These are phyloP conservation scores for Allodekkera sacchari DNA, from an alignment of 805 yeast species.

Conservation along the genomic window DNA sequence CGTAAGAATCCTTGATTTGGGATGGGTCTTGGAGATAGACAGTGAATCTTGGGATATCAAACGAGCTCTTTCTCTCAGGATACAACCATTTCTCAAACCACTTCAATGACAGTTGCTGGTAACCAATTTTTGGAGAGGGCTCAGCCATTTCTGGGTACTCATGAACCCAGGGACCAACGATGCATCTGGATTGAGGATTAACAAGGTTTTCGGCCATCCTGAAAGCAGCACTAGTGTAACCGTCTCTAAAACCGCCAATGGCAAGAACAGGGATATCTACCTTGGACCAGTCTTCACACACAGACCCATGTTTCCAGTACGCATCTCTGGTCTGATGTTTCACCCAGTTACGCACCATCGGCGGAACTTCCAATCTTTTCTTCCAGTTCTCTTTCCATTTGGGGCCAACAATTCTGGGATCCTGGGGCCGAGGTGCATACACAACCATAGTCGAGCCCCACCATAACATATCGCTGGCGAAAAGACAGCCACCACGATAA, in stretches of 20 bases:
- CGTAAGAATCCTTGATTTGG: slow-evolving; percentile 29
- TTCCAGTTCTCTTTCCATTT: slow-evolving; percentile 35
- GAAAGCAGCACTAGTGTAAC: slow-evolving; percentile 36
- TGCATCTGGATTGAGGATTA: slow-evolving; percentile 28
- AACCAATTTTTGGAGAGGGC: slow-evolving; percentile 37
- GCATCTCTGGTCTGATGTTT: slow-evolving; percentile 36
- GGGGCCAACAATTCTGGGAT: slow-evolving; percentile 31
- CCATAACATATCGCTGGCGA: slow-evolving; percentile 41
- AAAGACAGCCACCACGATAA: slow-evolving; percentile 36
- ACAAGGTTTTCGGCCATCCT: slow-evolving; percentile 34
- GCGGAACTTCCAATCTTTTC: slow-evolving; percentile 28
- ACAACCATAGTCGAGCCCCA: slow-evolving; percentile 41
- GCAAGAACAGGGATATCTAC: slow-evolving; percentile 36
- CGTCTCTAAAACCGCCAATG: slow-evolving; percentile 42
- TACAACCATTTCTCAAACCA: slow-evolving; percentile 35
- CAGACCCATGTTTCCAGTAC: slow-evolving; percentile 41
- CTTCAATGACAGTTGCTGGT: slow-evolving; percentile 30
- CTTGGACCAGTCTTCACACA: slow-evolving; percentile 31
- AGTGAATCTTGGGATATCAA: slow-evolving; percentile 27
- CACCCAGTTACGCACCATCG: slow-evolving; percentile 35
- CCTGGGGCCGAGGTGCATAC: slow-evolving; percentile 38
- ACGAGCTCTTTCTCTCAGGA: slow-evolving; percentile 17
- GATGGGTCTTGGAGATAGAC: slow-evolving; percentile 37
- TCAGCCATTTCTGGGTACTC: slow-evolving; percentile 41
- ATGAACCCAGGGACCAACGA: slow-evolving; percentile 43